Evolutionary conservation across 805 yeast species (phyloP).

Genomic region (Cyberlindnera xylosilytica): DNA sequence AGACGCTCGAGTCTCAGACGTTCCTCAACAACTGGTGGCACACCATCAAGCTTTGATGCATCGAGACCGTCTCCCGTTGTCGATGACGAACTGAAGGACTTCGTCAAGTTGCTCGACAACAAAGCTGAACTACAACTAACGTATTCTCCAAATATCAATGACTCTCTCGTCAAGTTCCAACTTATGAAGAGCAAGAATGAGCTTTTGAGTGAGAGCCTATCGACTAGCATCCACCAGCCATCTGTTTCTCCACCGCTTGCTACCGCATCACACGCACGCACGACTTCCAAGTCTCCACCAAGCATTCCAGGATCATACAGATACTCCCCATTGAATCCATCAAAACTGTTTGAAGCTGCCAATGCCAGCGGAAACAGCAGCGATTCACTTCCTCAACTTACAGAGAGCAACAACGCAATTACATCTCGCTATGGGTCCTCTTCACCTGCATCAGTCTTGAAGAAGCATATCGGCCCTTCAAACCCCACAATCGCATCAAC

Average conservation of each 20-base stretch:
- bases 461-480: conserved; percentile 28
- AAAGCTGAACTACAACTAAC: conserved; percentile 47
- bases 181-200: conserved; percentile 51
- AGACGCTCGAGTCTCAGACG: conserved; percentile 41
- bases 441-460: conserved; percentile 21
- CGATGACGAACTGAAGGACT: conserved; percentile 64
- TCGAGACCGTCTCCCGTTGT: conserved; percentile 16
- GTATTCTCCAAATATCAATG: conserved; percentile 34
- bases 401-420: conserved; percentile 14
- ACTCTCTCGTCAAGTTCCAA: conserved; percentile 51
- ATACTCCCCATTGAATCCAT: conserved; percentile 27
- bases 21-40: conserved; percentile 25
- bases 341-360: conserved; percentile 27
- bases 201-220: conserved; percentile 51
- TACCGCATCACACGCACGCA: background rate
- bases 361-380: conserved; percentile 16
- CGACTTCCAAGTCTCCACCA: conserved; percentile 12
- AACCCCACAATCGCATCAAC: conserved; percentile 31
- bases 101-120: conserved; percentile 67
- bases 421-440: conserved; percentile 18
- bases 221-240: conserved; percentile 41
- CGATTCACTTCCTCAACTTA: conserved; percentile 19
- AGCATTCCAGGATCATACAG: conserved; percentile 11
- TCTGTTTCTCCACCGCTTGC: conserved; percentile 20
- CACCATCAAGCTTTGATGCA: conserved; percentile 30